Evolutionary conservation across 2,329 filamentous ascomycete species (phyloP), one percentile per base, ranked within the genome.

Genomic region (Botrytis fragariae): DNA sequence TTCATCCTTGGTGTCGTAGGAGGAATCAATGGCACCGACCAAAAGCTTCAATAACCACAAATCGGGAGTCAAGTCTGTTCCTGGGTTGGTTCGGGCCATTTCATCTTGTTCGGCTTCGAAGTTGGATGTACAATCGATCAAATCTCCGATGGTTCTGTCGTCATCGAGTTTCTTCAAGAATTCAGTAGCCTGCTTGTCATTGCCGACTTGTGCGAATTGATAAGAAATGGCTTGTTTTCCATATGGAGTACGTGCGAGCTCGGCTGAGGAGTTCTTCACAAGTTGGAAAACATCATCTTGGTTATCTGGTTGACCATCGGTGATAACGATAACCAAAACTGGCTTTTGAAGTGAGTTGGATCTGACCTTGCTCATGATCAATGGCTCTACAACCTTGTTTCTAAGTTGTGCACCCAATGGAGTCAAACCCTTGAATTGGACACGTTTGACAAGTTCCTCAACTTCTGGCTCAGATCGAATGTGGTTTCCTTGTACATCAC

Each of bases 1-100:
- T 44, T 91, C 90, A 76, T 91, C 89, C 80, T 91, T 89, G 77
- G 85, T 86, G 76, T 91, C 89, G 77, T 91, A 91, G 32, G 87
- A 89, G 37, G 86, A 84, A 78, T 92, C 90, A 78, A 92, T 90
- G 54, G 89, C 87, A 74, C 90, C 90, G 39, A 92, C 87, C 69
- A 92, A 87, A 73, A 92, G 84, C 82, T 92, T 92, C 75, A 75
- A 60, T 16, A 72, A 45, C 70, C 70, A 72, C 22, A 72, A 54
- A 10, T 72, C 62, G 20, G 70, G 70, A n/a, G 70, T 72, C 16
- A 72, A 37, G 0, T 72, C 70, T 4, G 37, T 42, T 57, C 70
- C 70, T 16, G 70, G 70, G 39, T 44, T 72, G 18, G 61, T 59
- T 67, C 62, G 37, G 7, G 45, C 29, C 70, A 72, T 72, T 60